Evolutionary conservation across 148 eudicot genomes (phyloP).

Genomic region (Persicaria tinctoria): DNA sequence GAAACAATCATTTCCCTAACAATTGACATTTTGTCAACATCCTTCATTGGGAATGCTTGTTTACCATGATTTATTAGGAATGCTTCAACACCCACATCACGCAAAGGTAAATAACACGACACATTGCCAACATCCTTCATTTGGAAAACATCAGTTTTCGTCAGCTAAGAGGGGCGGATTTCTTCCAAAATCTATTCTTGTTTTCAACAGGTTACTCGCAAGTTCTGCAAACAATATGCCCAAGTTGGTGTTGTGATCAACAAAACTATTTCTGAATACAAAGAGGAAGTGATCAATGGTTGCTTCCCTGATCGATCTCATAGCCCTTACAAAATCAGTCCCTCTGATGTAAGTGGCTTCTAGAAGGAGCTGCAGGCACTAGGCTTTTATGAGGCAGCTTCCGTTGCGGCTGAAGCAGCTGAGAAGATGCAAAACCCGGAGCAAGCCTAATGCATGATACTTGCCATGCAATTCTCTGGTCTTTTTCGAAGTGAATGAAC

Average conservation of each 20-base stretch:
- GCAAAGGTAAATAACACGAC: slow-evolving; percentile 52
- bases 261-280: slow-evolving; percentile 75
- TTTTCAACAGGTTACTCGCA: slow-evolving; percentile 64
- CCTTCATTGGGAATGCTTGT: slow-evolving; percentile 80
- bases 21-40: neutral
- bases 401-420: slow-evolving; percentile 79
- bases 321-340: slow-evolving; percentile 72
- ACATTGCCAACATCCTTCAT: neutral
- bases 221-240: slow-evolving; percentile 88
- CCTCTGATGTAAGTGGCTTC: slow-evolving; percentile 52
- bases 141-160: neutral
- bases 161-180: too few species aligned
- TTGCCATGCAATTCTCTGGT: neutral
- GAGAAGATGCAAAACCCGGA: slow-evolving; percentile 37
- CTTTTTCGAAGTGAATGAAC: neutral
- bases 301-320: slow-evolving; percentile 67
- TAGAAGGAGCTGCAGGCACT: slow-evolving; percentile 43
- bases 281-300: slow-evolving; percentile 77
- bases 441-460: neutral
- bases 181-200: neutral
- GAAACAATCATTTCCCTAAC: neutral
- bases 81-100: slow-evolving; percentile 98
- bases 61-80: slow-evolving; percentile 93
- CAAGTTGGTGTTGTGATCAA: slow-evolving; percentile 74
- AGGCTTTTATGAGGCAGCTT: slow-evolving; percentile 71